phyloP scores from a whole-genome alignment of 768 basidiomycete genomes.

The Brasilioporus rufonigricans region DNA sequence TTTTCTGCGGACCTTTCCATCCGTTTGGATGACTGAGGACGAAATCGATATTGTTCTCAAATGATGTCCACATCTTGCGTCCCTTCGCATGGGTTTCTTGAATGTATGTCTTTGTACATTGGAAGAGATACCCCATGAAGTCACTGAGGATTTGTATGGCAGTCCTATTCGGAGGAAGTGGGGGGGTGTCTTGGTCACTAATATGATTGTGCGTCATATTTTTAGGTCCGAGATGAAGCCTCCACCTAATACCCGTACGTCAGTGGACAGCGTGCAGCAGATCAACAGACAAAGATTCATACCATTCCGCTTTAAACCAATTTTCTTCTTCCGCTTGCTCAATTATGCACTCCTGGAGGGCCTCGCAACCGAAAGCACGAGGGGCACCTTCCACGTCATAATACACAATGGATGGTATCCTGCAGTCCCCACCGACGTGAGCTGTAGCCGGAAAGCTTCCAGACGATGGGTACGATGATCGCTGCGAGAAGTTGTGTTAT shows the following conservation, averaged over 20 bases:
- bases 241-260: constrained; percentile 30
- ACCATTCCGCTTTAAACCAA: constrained; percentile 32
- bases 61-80: constrained; percentile 38
- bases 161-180: constrained; percentile 43
- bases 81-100: constrained; percentile 46
- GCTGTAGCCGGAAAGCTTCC: constrained; percentile 47
- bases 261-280: neutral
- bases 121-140: constrained; percentile 46
- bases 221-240: constrained; percentile 34
- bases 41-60: constrained; percentile 41
- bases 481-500: neutral
- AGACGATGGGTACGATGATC: constrained; percentile 1
- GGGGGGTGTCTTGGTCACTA: constrained; percentile 35
- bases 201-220: constrained; percentile 22
- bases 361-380: constrained; percentile 46
- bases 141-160: constrained; percentile 46
- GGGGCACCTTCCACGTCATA: constrained; percentile 42
- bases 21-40: constrained; percentile 49
- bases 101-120: constrained; percentile 43
- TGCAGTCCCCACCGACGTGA: constrained; percentile 44
- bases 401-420: constrained; percentile 49
- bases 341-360: constrained; percentile 36
- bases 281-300: constrained; percentile 2
- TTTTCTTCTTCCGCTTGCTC: constrained; percentile 40
- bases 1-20: constrained; percentile 46